Evolutionary conservation across 495 filamentous ascomycete genomes (phyloP).

Genomic region (Penicillium pulvis): DNA sequence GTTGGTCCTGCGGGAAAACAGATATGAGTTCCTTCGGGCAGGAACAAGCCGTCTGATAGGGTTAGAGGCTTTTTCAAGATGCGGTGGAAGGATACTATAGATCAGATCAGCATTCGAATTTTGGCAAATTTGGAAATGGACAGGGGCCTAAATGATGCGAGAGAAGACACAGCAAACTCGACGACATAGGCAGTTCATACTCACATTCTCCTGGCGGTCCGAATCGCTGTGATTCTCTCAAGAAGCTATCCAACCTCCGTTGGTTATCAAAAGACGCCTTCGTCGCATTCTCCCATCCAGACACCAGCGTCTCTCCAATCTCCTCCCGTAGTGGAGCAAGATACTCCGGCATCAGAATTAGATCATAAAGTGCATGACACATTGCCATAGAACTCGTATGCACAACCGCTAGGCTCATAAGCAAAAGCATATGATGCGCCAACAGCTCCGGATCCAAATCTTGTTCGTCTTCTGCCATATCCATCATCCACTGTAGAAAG

Average conservation of each 20-base stretch:
- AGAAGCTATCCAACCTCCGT: constrained; percentile 37
- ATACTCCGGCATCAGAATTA: constrained; percentile 34
- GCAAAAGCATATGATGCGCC: constrained; percentile 30
- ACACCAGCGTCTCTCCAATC: constrained; percentile 22
- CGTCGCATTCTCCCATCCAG: constrained; percentile 29
- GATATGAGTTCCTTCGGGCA: constrained; percentile 35
- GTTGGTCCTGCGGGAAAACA: constrained; percentile 38
- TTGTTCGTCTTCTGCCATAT: constrained; percentile 27
- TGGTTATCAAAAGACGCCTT: constrained; percentile 21
- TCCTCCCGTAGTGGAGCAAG: constrained; percentile 34
- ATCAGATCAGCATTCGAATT: neutral
- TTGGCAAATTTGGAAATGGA: neutral
- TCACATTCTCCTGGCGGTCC: constrained; percentile 38
- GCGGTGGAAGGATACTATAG: constrained; percentile 33
- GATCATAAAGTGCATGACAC: constrained; percentile 38
- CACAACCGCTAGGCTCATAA: constrained; percentile 34
- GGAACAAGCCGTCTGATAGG: constrained; percentile 31
- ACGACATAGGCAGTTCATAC: neutral
- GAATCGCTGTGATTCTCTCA: constrained; percentile 40
- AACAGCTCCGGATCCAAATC: constrained; percentile 27
- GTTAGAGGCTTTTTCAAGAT: constrained; percentile 27
- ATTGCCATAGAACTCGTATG: constrained; percentile 38
- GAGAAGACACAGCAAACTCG: neutral
- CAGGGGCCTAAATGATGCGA: neutral
- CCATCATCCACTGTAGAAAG: constrained; percentile 46